These are phyloP conservation scores for Pleurotus salmoneostramineus DNA, from an alignment of 768 basidiomycete species.

Conservation along the genomic window DNA sequence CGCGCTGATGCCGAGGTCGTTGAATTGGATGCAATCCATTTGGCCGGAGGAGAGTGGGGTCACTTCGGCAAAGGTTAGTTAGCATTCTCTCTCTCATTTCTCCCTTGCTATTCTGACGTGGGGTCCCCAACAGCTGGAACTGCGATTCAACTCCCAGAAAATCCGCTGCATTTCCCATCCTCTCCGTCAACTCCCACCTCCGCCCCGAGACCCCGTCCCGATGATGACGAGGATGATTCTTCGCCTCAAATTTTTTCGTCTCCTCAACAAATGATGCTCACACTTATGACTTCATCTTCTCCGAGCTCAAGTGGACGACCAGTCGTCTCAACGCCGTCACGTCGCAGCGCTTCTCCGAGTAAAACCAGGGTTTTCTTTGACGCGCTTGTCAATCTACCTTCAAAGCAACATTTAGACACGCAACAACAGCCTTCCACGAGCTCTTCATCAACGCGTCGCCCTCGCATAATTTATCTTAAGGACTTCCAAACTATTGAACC, in stretches of 20 bases:
- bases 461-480: slow-evolving; percentile 81
- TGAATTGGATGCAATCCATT: slow-evolving; percentile 76
- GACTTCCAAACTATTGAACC: slow-evolving; percentile 76
- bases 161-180: slow-evolving; percentile 69
- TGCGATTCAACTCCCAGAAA: slow-evolving; percentile 61
- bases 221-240: slow-evolving; percentile 38
- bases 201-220: slow-evolving; percentile 21
- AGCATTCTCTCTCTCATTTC: neutral
- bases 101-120: neutral
- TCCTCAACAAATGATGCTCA: slow-evolving; percentile 37
- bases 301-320: slow-evolving; percentile 29
- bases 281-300: slow-evolving; percentile 33
- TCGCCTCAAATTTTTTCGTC: slow-evolving; percentile 24
- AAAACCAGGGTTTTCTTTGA: slow-evolving; percentile 74
- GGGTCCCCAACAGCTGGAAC: slow-evolving; percentile 54
- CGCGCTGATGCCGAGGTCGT: slow-evolving; percentile 77
- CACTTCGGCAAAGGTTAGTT: slow-evolving; percentile 71
- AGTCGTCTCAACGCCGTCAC: slow-evolving; percentile 34
- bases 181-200: slow-evolving; percentile 18
- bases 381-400: slow-evolving; percentile 63
- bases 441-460: slow-evolving; percentile 31
- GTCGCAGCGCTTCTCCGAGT: slow-evolving; percentile 45
- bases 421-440: slow-evolving; percentile 14
- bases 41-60: slow-evolving; percentile 88
- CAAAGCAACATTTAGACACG: slow-evolving; percentile 14